These are phyloP conservation scores for Trametes sp. DNA, from an alignment of 1,284 basidiomycete genomes.

Conservation along the genomic window DNA sequence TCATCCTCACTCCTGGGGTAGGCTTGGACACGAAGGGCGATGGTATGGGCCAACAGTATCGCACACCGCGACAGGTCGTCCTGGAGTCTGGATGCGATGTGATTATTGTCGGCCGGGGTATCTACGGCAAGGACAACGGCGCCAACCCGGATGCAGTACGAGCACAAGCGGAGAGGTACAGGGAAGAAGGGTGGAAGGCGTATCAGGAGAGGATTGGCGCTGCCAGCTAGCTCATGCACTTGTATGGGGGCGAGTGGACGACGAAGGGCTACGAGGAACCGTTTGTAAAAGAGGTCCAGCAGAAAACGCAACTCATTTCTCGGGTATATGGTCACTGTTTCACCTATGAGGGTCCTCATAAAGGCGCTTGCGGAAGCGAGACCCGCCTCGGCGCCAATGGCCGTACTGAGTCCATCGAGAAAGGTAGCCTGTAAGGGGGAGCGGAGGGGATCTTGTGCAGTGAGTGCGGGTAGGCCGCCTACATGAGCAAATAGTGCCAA, in stretches of 20 bases:
- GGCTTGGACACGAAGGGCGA: constrained; percentile 88
- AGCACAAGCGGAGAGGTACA: constrained; percentile 85
- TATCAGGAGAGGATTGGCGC: constrained; percentile 63
- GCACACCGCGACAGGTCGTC: constrained; percentile 90
- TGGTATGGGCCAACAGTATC: constrained; percentile 95
- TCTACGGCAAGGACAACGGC: constrained; percentile 82
- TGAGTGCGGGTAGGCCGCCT: no score
- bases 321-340: no score
- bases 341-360: no score
- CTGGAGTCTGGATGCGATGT: constrained; percentile 91
- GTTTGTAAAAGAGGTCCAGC: no score
- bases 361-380: no score
- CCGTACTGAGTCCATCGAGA: no score
- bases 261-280: constrained; percentile 12
- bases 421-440: no score
- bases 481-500: no score
- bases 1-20: constrained; percentile 94
- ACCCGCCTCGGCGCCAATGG: no score
- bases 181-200: constrained; percentile 90
- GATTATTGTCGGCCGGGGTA: constrained; percentile 97
- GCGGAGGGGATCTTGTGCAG: no score
- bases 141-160: constrained; percentile 66
- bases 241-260: not conserved
- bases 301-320: no score
- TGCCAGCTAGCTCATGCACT: not conserved